Evolutionary conservation across 441 rosid species (phyloP).

Genomic region (Pelargonium citronellum): DNA sequence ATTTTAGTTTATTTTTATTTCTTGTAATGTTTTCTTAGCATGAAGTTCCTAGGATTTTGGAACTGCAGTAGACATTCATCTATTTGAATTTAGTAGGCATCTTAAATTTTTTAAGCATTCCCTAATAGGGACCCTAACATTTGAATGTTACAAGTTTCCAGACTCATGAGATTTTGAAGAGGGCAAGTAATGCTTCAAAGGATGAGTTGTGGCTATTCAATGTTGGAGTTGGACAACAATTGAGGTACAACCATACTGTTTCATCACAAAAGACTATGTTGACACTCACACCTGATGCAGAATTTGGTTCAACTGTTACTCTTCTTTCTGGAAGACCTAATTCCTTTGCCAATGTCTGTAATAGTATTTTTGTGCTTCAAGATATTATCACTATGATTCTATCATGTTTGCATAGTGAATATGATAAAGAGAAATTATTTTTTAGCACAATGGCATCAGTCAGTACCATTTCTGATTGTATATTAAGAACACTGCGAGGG

Average conservation of each 20-base stretch:
- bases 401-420: constrained; percentile 36
- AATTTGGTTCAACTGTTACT: constrained; percentile 33
- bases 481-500: constrained; percentile 70
- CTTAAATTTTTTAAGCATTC: not conserved
- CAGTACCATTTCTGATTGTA: constrained; percentile 58
- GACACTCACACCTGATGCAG: constrained; percentile 31
- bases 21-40: not conserved
- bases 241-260: constrained; percentile 32
- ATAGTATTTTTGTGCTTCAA: constrained; percentile 55
- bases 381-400: constrained; percentile 40
- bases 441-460: constrained; percentile 67
- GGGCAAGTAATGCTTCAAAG: constrained; percentile 37
- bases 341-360: constrained; percentile 34
- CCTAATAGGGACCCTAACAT: constrained; percentile 24
- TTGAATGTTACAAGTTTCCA: constrained; percentile 32
- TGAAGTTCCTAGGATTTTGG: not conserved
- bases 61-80: not conserved
- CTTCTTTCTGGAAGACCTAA: constrained; percentile 31
- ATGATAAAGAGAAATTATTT: constrained; percentile 41
- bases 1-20: not conserved
- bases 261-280: constrained; percentile 22
- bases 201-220: constrained; percentile 51
- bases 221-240: constrained; percentile 35
- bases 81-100: not conserved
- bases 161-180: constrained; percentile 67